Base-by-base conservation (phyloP, 768 basidiomycete species). In the Mrakia blollopis region DNA sequence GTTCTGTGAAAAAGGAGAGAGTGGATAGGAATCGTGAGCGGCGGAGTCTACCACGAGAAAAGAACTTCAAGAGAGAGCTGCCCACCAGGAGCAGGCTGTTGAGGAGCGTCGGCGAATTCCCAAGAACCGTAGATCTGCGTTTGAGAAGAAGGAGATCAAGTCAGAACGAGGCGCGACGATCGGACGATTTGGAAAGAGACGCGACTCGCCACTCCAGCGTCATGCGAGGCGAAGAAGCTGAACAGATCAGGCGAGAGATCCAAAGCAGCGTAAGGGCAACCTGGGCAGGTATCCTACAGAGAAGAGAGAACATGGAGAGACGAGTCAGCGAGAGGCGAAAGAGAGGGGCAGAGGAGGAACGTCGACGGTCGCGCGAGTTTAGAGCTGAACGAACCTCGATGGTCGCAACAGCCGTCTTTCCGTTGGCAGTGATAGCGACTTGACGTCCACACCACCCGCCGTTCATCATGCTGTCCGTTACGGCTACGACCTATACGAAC, bases 231-330 rank as follows among this genome's bases (percentile, higher is more conserved):
- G 80, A 93, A 91, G 85, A 84, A 87, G 39, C 83, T 76, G 83
- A 93, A 93, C 69, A 93, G 86, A 72, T 89, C 88, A 11, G 83
- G 80, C 39, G 89, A 89, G 74, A 92, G 85, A 84, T 93, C 92
- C 32, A 92, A 86, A 63, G 88, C 91, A 32, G 86, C 87, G 52
- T 82, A 86, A 35, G 88, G 88, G 81, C 91, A 92, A 28, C 87
- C 88, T 67, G 88, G 88, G 81, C 91, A 91, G 65, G 65, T 68
- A 37, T 68, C 65, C 63, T 65, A 39, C 21, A 23, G 32, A 0
- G 30, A 5, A 65, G 35, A 35, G 30, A 28, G 32, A 18, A 32
- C n/a, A n/a, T n/a, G 14, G 30, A 21, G 9, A 14, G 8, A 8
- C n/a, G 2, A 5, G 63, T 65, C 63, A 65, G 32, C 25, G 37